Conservation (phyloP, 2,329 filamentous ascomycete genomes). For the Endocalyx cinctus region DNA sequence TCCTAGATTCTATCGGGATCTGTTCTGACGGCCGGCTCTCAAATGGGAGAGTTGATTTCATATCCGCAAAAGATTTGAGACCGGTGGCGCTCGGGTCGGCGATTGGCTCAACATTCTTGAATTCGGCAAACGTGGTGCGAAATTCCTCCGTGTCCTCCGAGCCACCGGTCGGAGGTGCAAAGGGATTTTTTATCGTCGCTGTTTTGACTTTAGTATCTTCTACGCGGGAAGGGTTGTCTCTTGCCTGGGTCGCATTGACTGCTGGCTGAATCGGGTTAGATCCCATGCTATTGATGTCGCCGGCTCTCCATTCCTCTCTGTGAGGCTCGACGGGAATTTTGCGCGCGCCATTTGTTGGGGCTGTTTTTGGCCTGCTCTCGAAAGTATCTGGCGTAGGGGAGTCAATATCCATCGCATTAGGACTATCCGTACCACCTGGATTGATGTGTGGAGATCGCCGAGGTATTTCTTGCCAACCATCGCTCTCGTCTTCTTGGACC, state of each 20-base stretch:
- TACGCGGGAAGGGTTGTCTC: constrained; percentile 4
- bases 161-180: constrained; percentile 36
- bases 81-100: constrained; percentile 39
- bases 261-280: constrained; percentile 13
- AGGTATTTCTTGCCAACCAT: constrained; percentile 27
- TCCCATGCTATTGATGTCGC: constrained; percentile 33
- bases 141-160: constrained; percentile 56
- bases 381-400: constrained; percentile 35
- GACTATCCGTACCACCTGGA: constrained; percentile 35
- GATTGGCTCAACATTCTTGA: constrained; percentile 54
- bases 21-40: constrained; percentile 45
- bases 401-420: constrained; percentile 64
- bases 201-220: no score
- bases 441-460: constrained; percentile 14
- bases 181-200: constrained; percentile 17
- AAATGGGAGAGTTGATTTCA: constrained; percentile 55
- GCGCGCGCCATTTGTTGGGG: constrained; percentile 34
- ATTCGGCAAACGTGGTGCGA: constrained; percentile 47
- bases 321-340: constrained; percentile 56
- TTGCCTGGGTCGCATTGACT: constrained; percentile 13
- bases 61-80: constrained; percentile 49
- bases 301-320: constrained; percentile 55
- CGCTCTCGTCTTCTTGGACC: constrained; percentile 43
- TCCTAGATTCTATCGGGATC: constrained; percentile 32
- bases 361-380: constrained; percentile 19